A percentile compares a stretch with the other conserved stretches of the same genome.
Evolutionary conservation across 768 basidiomycete genomes (phyloP).

Genomic region (Lactarius psammicola): DNA sequence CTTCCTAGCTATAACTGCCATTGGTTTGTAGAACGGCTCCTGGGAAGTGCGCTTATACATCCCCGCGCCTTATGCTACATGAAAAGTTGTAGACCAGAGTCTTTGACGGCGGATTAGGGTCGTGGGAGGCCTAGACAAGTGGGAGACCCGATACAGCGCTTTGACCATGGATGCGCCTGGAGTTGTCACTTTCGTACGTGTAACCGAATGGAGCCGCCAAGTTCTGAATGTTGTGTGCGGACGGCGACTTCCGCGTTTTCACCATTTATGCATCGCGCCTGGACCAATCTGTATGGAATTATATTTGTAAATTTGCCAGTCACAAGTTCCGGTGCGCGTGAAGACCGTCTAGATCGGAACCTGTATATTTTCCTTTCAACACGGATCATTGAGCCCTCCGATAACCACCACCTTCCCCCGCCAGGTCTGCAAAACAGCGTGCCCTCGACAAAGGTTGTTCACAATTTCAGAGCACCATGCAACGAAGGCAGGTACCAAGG

Average conservation of each 20-base stretch:
- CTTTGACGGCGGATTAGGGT: not conserved
- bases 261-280: constrained; percentile 9
- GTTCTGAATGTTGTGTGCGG: not conserved
- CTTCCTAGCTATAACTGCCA: not conserved
- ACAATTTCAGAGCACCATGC: not conserved
- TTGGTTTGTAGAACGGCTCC: not conserved
- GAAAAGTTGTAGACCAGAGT: not conserved
- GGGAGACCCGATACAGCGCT: not conserved
- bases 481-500: not conserved
- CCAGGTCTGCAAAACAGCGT: not conserved
- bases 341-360: constrained; percentile 2
- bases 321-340: not conserved
- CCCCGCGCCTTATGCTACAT: not conserved
- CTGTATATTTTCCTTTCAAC: not conserved
- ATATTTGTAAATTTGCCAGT: constrained; percentile 6
- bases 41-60: not conserved
- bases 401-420: not conserved
- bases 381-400: not conserved
- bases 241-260: constrained; percentile 22
- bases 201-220: constrained; percentile 3
- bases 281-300: constrained; percentile 5
- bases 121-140: constrained; percentile 4
- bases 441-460: not conserved
- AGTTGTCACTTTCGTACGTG: not conserved
- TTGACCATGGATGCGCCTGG: not conserved